Evolutionary conservation across 2,329 filamentous ascomycete species (phyloP).

Genomic region (Penicillium sp.): DNA sequence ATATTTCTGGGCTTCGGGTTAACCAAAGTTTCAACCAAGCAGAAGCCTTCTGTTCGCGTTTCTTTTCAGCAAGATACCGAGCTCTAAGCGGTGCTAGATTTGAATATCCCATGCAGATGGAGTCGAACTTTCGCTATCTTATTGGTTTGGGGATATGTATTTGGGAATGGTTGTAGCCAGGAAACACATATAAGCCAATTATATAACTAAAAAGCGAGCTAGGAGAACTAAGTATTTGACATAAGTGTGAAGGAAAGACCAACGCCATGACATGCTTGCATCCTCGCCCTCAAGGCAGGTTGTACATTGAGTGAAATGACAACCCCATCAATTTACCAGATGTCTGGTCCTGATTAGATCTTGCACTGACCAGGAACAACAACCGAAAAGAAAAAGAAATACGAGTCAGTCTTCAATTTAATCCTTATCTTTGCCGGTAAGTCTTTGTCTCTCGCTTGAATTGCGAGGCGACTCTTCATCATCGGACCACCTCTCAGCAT

Average conservation of each 20-base stretch:
- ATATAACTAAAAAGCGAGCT: conserved; percentile 14
- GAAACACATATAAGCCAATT: conserved; percentile 1
- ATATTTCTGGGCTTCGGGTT: background rate
- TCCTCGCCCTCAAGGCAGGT: conserved; percentile 7
- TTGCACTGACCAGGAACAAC: background rate
- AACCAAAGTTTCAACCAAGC: background rate
- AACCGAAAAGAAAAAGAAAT: background rate
- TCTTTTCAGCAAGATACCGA: background rate
- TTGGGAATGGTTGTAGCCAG: background rate
- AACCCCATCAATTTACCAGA: background rate
- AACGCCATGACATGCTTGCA: conserved; percentile 29
- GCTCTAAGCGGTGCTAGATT: background rate
- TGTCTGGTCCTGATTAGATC: background rate
- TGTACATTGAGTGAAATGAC: conserved; percentile 2
- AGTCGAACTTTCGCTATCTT: background rate
- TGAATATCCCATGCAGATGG: background rate
- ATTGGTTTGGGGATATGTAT: background rate
- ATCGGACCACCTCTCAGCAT: conserved; percentile 79
- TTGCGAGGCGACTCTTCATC: conserved; percentile 55
- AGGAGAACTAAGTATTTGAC: conserved; percentile 11
- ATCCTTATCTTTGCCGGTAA: conserved; percentile 46
- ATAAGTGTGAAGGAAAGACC: conserved; percentile 14
- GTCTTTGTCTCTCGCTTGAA: conserved; percentile 51
- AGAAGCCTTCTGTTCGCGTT: background rate
- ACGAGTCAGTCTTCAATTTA: background rate